A percentile compares a stretch with the other conserved stretches of the same genome.
These are phyloP conservation scores for Cucumis variabilis DNA, from an alignment of 331 rosid species.

Conservation along the genomic window DNA sequence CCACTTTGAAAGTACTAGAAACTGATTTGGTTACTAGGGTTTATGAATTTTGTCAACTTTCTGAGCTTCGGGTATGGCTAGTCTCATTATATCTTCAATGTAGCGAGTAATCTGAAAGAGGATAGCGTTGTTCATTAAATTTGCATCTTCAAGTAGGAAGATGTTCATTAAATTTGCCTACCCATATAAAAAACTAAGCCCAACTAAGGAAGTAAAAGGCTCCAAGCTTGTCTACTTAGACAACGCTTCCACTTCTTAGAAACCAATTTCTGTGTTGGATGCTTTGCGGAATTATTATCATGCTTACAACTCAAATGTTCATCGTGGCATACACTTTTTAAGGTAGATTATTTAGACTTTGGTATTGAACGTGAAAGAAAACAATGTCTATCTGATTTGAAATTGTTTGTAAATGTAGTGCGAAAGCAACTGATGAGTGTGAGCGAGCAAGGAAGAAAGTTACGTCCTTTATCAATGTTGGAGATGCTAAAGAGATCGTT, in stretches of 20 bases:
- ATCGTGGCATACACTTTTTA: slow-evolving; percentile 90
- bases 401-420: slow-evolving; percentile 53
- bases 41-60: neutral
- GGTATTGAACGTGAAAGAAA: neutral
- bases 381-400: neutral
- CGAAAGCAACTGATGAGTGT: slow-evolving; percentile 89
- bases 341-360: slow-evolving; percentile 53
- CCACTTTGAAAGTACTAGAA: slow-evolving; percentile 21
- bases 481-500: slow-evolving; percentile 70
- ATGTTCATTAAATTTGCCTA: no score
- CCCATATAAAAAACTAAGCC: no score
- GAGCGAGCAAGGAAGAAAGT: slow-evolving; percentile 92
- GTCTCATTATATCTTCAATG: neutral
- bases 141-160: slow-evolving; percentile 25
- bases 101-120: slow-evolving; percentile 20
- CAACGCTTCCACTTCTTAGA: slow-evolving; percentile 94
- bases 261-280: slow-evolving; percentile 71
- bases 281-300: slow-evolving; percentile 80
- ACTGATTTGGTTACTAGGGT: neutral
- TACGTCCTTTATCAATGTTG: slow-evolving; percentile 79
- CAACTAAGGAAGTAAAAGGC: slow-evolving; percentile 83
- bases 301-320: slow-evolving; percentile 86
- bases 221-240: slow-evolving; percentile 89
- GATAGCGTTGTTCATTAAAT: slow-evolving; percentile 23
- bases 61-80: neutral